Base-by-base conservation (phyloP, 257 asterid genomes). In the Nemophila menziesii region DNA sequence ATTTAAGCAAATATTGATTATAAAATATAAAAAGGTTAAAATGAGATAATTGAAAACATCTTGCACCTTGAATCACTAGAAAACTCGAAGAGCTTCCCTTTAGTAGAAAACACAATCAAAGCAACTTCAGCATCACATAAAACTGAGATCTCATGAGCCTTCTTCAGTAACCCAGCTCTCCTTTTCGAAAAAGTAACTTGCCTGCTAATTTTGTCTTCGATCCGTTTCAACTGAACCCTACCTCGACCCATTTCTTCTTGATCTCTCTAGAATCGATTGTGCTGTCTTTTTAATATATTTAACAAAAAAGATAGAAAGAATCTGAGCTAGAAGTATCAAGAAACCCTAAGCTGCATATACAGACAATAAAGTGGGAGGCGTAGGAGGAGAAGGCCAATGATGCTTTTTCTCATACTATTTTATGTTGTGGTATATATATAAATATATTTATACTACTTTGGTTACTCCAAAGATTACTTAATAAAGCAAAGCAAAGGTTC, bases 111-210 rank as follows among this genome's bases (percentile, higher is more conserved):
- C 5, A 78, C 81, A 21, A 82, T 73, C 52, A 82, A 51, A 42
- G 81, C 92, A 49, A 82, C 83, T 0, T 82, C 72, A 45, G 92
- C 92, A 66, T 82, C 93, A 37, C 93, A 82, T 6, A 82, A 16
- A 13, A 78, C 77, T 0, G 93, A 82, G 80, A 82, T 82, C 79
- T 82, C 93, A 37, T 73, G 59, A n/a, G 93, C 93, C 49, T 82
- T 82, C 50, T 82, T 82, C 55, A 65, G 64, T 47, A 82, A 51
- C 4, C 93, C 93, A 11, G 72, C 62, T 43, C 92, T 56, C 47
- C 93, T 63, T 67, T 82, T 82, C 0, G 93, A 78, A 61, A 82
- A 78, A 16, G 93, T 82, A 5, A 78, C 93, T 46, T 78, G 93
- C 44, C 92, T 66, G 66, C 81, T 78, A 7, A 72, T 78, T 70